Base-by-base conservation (phyloP, 2,329 filamentous ascomycete species). In the Neonectria ditissima region DNA sequence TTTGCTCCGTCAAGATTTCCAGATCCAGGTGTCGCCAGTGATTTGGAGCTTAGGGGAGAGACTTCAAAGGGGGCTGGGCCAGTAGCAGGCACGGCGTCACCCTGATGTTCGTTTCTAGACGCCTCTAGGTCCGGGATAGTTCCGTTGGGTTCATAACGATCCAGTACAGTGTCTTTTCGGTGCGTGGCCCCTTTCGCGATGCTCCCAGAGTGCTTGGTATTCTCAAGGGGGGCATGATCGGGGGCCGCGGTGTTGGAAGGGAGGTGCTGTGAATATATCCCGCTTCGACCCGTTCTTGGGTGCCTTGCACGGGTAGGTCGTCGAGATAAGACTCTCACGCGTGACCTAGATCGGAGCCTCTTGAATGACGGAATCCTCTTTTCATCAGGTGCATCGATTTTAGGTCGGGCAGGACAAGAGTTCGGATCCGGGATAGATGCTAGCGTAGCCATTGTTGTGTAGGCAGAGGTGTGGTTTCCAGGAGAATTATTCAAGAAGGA, bases 361-460 rank as follows among this genome's bases (percentile, higher is more conserved):
- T 71, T 47, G 24, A 67, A 69, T 10, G 69, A 72, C 24, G 62
- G 55, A 8, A 59, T 54, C 11, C 63, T 65, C 34, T 47, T 54
- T 20, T 63, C 48, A 50, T 51, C 52, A 41, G 60, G 26, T 39
- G 60, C 60, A 26, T 57, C 57, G 54, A 52, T 68, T 44, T 47
- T 65, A 16, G 64, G 63, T 44, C 67, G 62, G n/a, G 65, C 59
- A 58, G 69, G 59, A 34, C 61, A 61, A 60, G 69, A 47, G 60
- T 65, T 62, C 60, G 67, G 65, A 57, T 73, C 69, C 22, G 69
- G 62, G 45, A 75, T 75, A 66, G 75, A 73, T 71, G 74, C 68
- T 67, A 72, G 55, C 30, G 67, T 59, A 67, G 67, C 67, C 77
- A 80, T 79, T 48, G 39, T 71, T 61, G 32, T 41, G 45, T 6